These are phyloP conservation scores for Geranomyces michiganensis DNA, from an alignment of 192 early-diverging fungal species.

Conservation along the genomic window DNA sequence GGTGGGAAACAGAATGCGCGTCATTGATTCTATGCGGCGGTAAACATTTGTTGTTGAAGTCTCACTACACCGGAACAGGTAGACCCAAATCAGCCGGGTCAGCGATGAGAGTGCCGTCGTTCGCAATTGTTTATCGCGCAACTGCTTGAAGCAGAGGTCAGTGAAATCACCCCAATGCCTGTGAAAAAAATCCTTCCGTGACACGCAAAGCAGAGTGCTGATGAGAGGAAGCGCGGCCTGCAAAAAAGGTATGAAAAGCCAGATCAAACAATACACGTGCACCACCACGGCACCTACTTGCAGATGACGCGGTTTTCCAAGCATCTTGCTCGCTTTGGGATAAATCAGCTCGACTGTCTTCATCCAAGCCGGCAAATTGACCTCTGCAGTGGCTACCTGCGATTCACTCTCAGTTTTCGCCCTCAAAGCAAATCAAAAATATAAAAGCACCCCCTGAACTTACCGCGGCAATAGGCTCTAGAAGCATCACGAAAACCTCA, in stretches of 20 bases:
- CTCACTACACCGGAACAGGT: constrained; percentile 88
- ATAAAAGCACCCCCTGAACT: constrained; percentile 30
- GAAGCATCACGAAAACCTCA: constrained; percentile 84
- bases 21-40: constrained; percentile 41
- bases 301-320: constrained; percentile 79
- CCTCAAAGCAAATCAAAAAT: background rate
- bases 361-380: constrained; percentile 91
- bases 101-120: constrained; percentile 77
- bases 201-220: constrained; percentile 89
- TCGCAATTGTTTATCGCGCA: constrained; percentile 38
- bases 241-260: no score
- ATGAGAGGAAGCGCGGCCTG: constrained; percentile 82
- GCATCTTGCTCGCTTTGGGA: constrained; percentile 88
- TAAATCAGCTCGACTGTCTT: constrained; percentile 91
- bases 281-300: no score
- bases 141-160: constrained; percentile 45
- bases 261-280: no score
- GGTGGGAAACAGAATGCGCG: constrained; percentile 63
- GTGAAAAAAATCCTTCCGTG: constrained; percentile 85
- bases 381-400: constrained; percentile 90
- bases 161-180: constrained; percentile 66
- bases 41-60: constrained; percentile 37
- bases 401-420: background rate
- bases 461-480: constrained; percentile 77
- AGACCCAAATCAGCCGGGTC: constrained; percentile 87